Conservation (phyloP, 345 rosid species). For the Eucalyptus melliodora region DNA sequence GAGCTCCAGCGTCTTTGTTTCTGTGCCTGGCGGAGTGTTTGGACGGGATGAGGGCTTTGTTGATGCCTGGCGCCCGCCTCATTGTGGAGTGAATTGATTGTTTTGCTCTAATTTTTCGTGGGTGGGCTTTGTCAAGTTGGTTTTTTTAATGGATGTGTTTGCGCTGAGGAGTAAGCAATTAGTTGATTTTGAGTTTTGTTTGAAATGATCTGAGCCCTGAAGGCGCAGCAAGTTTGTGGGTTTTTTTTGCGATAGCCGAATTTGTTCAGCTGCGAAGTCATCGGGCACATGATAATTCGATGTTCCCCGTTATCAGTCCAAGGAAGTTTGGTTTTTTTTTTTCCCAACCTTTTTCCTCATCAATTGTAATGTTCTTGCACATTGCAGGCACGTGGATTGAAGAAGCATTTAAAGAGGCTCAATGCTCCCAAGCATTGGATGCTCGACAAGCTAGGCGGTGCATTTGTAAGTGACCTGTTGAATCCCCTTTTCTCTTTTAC, state of each 20-base stretch:
- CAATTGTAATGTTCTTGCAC: not conserved
- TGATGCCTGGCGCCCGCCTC: not conserved
- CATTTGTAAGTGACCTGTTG: not conserved
- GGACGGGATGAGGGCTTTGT: not conserved
- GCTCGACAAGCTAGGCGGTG: not conserved
- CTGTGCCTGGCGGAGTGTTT: not conserved
- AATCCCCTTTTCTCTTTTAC: not conserved
- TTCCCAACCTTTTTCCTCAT: not conserved
- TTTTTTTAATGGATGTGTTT: not conserved
- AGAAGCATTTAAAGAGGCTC: not conserved
- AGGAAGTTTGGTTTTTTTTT: not conserved
- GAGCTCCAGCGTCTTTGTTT: not conserved
- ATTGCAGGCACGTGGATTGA: not conserved
- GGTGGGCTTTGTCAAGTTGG: not conserved
- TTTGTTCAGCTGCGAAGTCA: not conserved
- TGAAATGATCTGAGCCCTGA: not conserved
- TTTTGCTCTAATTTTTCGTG: not conserved
- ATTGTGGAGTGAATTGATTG: not conserved
- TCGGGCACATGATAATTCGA: not conserved
- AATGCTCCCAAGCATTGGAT: not conserved
- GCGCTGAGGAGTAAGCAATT: not conserved
- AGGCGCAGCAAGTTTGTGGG: not conserved
- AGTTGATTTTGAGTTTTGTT: not conserved
- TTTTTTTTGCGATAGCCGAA: not conserved
- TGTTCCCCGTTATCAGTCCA: not conserved